Evolutionary conservation across 176 grass and related monocot genomes (phyloP), one percentile per base, ranked within the genome.

Genomic region (Saccharum spontaneum): DNA sequence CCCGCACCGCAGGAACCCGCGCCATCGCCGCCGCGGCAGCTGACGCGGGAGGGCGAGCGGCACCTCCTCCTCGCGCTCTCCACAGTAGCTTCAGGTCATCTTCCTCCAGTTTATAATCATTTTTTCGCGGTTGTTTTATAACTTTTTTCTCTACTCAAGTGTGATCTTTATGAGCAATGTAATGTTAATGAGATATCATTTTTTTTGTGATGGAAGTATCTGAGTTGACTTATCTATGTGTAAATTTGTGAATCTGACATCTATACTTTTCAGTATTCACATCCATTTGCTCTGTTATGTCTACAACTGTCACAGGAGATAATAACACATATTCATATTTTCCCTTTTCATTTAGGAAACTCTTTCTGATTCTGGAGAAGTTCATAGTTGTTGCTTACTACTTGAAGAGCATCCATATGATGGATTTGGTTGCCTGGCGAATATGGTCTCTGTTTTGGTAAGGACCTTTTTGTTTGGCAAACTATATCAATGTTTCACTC

Each of bases 361-460:
- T 39, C 36, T 66, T 70, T 86, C 50, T 43, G 61, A 80, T 84
- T 87, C 83, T 6, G 22, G 15, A 49, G 77, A 79, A 83, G 67
- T 71, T 82, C 88, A 87, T 79, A 82, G 67, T 68, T 94, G 86
- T 50, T 40, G 69, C 66, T 73, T 88, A 63, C 70, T 69, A 84
- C 64, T n/a, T 7, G 71, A 80, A 28, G 71, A 84, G n/a, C 69
- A 76, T 52, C 71, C 82, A 63, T 82, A 80, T 38, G 90, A 77
- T 62, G 78, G 75, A 75, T 86, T 67, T 69, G 85, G 81, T 39
- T 92, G 97, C 71, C 76, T 98, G 44, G 59, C 71, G 39, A 92
- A 90, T 81, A 86, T 86, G 63, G 68, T 82, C 88, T 87, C 83
- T 30, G 84, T 80, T 81, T 71, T 95, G 96, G 96, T 95, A 95